These are phyloP conservation scores for Tulasnella sp. DNA, from an alignment of 768 basidiomycete species.

Conservation along the genomic window DNA sequence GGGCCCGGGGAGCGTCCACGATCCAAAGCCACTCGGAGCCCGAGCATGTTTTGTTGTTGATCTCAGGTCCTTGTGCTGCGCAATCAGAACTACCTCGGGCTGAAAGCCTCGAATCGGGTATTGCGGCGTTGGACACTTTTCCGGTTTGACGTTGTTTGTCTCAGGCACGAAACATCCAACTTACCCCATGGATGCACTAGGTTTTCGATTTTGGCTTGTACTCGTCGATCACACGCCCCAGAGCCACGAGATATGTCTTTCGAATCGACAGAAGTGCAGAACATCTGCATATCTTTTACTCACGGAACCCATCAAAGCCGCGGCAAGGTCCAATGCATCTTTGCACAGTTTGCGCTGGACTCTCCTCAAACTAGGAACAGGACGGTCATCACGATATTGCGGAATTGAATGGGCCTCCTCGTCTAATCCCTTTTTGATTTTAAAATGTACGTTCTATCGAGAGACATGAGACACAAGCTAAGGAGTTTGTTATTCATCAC, in stretches of 20 bases:
- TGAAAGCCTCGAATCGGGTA: neutral
- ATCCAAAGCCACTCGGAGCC: neutral
- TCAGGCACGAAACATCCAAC: neutral
- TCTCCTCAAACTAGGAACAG: neutral
- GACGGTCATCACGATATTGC: neutral
- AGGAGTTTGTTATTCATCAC: neutral
- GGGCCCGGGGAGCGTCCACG: neutral
- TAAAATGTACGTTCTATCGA: neutral
- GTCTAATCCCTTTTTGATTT: neutral
- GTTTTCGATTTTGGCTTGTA: neutral
- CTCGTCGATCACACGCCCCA: neutral
- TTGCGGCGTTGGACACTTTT: neutral
- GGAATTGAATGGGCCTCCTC: neutral
- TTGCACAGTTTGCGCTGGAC: neutral
- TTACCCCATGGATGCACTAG: neutral
- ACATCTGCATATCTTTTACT: no score
- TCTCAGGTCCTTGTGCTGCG: neutral
- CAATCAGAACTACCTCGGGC: neutral
- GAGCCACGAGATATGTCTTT: neutral
- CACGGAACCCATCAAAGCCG: neutral
- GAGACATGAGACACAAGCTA: neutral
- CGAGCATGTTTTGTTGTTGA: neutral
- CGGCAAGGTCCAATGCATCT: neutral
- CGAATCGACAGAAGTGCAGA: no score
- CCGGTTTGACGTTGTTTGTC: neutral